Percentiles rank a stretch among this genome's conserved stretches.
Evolutionary conservation across 441 rosid species (phyloP).

Genomic region (Breynia disticha): DNA sequence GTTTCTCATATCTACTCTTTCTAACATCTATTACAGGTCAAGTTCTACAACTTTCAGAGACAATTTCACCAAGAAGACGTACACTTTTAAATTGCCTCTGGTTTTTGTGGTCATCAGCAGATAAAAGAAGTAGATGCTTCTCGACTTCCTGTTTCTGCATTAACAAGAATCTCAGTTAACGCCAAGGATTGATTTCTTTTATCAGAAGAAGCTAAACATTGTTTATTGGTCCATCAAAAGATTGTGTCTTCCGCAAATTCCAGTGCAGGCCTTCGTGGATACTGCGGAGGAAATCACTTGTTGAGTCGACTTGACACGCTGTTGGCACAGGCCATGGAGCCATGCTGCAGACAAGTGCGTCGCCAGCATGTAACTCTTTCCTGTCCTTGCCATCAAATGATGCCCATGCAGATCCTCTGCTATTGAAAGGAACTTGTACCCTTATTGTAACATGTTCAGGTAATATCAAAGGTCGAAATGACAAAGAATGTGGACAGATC

Average conservation of each 20-base stretch:
- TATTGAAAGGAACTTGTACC: conserved; percentile 79
- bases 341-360: conserved; percentile 93
- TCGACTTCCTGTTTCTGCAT: too few species aligned
- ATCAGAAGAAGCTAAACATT: neutral
- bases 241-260: conserved; percentile 82
- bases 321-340: conserved; percentile 99
- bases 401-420: conserved; percentile 89
- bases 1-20: too few species aligned
- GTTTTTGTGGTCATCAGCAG: too few species aligned
- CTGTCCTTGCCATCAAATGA: conserved; percentile 96
- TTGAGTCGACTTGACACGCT: conserved; percentile 79
- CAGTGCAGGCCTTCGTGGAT: conserved; percentile 97
- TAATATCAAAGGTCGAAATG: conserved; percentile 91
- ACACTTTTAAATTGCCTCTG: too few species aligned
- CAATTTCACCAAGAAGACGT: too few species aligned
- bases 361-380: conserved; percentile 70
- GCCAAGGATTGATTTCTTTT: too few species aligned
- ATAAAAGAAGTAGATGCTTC: too few species aligned
- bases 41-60: too few species aligned
- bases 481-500: conserved; percentile 94
- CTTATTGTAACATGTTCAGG: conserved; percentile 88
- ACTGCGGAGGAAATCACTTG: conserved; percentile 76
- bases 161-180: too few species aligned
- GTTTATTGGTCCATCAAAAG: conserved; percentile 54
- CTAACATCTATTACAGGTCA: too few species aligned